Evolutionary conservation across 768 basidiomycete genomes (phyloP), one percentile per base, ranked within the genome.

Genomic region (Tephrocybe sp.): DNA sequence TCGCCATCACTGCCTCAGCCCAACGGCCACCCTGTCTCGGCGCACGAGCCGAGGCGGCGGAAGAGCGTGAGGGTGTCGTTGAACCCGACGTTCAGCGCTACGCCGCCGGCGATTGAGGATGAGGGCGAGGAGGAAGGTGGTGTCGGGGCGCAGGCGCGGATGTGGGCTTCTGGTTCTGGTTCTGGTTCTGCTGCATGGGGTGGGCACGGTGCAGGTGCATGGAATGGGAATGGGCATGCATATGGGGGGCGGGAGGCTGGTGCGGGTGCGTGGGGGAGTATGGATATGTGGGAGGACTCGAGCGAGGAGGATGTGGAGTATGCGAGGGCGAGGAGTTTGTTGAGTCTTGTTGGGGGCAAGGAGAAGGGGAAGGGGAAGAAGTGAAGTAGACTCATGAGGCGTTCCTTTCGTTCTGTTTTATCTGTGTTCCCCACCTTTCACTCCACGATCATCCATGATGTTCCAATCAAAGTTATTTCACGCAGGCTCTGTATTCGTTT

Each of bases 61-160:
- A 92, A 92, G 68, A 90, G 88, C 60, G 90, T 93, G 28, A 74
- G 90, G 6, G 84, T 93, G 45, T 88, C 86, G 24, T 65, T 91
- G 32, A 77, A 84, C 38, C 90, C 90, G 9, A 88, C 86, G 28
- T 90, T 86, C 64, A 86, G 86, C 5, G 69, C 83, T 0, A 78
- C 88, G 1, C 87, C 89, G 7, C 86, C 86, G 33, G 84, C 83
- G 32, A 64, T 78, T 40, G 79, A 80, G 21, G 77, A 86, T 50
- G 78, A 81, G 6, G 74, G 68, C 18, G 70, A 66, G 9, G 65
- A 68, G 23, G 65, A 67, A 25, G 61, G 24, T n/a, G n/a, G n/a
- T n/a, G n/a, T n/a, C n/a, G n/a, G n/a, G n/a, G n/a, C n/a, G 26
- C 1, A 2, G 33, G 30, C 28, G 28, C 23, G n/a, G 34, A n/a